These are phyloP conservation scores for Hypoxylon crocopeplum DNA, from an alignment of 495 filamentous ascomycete species.

Conservation along the genomic window DNA sequence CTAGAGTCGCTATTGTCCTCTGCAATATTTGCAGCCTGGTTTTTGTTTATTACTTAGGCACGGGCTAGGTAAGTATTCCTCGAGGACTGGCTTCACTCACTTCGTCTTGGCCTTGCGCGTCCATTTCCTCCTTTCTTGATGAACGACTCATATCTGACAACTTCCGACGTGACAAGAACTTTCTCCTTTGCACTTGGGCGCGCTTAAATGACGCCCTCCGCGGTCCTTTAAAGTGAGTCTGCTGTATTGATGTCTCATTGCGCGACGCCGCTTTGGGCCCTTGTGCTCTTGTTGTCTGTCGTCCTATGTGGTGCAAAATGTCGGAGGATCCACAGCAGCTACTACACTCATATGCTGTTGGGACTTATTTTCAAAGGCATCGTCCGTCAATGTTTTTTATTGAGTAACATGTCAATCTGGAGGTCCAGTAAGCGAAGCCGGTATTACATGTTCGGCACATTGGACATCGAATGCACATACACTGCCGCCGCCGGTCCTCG, in stretches of 20 bases:
- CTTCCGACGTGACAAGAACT: background rate
- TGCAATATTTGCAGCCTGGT: constrained; percentile 4
- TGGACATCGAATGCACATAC: constrained; percentile 7
- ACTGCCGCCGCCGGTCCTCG: constrained; percentile 28
- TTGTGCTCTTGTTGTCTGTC: constrained; percentile 20
- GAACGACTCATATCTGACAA: constrained; percentile 16
- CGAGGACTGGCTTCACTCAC: constrained; percentile 10
- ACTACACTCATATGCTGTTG: constrained; percentile 17
- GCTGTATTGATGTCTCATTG: constrained; percentile 26
- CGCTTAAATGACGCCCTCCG: constrained; percentile 7
- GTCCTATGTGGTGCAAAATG: constrained; percentile 28
- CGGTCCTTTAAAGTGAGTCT: constrained; percentile 14
- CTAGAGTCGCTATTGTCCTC: constrained; percentile 27
- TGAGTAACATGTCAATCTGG: constrained; percentile 22
- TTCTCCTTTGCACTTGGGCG: constrained; percentile 1
- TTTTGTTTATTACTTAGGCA: constrained; percentile 6
- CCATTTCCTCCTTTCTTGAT: constrained; percentile 16
- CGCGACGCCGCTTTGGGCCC: constrained; percentile 12
- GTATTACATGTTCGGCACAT: constrained; percentile 28
- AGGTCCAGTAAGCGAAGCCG: constrained; percentile 27
- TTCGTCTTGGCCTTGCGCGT: constrained; percentile 6
- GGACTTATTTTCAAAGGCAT: constrained; percentile 22
- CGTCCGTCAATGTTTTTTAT: constrained; percentile 19
- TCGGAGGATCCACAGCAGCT: constrained; percentile 31
- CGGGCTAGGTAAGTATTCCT: background rate